Conservation (phyloP, 1,284 basidiomycete species). For the Leccinum griseonigrum region DNA sequence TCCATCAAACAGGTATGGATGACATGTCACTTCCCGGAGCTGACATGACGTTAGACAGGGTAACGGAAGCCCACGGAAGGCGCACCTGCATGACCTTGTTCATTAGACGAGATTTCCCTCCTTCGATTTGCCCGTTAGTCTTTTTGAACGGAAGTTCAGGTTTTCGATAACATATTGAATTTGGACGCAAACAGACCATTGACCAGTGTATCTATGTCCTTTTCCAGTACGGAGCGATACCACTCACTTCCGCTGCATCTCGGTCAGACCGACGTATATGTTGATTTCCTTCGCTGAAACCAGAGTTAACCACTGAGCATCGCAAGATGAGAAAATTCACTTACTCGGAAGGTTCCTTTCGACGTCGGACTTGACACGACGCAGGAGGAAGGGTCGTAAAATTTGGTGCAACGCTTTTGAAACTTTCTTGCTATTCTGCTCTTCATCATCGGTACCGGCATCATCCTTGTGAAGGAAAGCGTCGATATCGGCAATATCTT, state of each 20-base stretch:
- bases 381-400: conserved; percentile 89
- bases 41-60: conserved; percentile 8
- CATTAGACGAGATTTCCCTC: conserved; percentile 98
- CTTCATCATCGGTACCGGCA: conserved; percentile 70
- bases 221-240: conserved; percentile 95
- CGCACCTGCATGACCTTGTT: conserved; percentile 99
- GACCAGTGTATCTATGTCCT: conserved; percentile 94
- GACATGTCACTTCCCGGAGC: conserved; percentile 82
- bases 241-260: conserved; percentile 93
- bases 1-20: conserved; percentile 85
- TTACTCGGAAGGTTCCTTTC: conserved; percentile 91
- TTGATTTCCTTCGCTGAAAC: conserved; percentile 94
- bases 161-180: background rate
- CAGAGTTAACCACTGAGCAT: background rate
- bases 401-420: conserved; percentile 99
- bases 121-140: conserved; percentile 86
- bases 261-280: conserved; percentile 95
- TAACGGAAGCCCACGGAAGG: background rate
- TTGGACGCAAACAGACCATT: conserved; percentile 56
- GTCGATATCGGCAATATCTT: conserved; percentile 79
- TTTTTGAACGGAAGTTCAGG: conserved; percentile 34
- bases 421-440: conserved; percentile 87
- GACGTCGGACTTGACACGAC: conserved; percentile 96
- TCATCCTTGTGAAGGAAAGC: conserved; percentile 83
- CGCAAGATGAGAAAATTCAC: conserved; percentile 22